Base-by-base conservation (phyloP, 1,284 basidiomycete genomes). In the Meira miltonrushii region DNA sequence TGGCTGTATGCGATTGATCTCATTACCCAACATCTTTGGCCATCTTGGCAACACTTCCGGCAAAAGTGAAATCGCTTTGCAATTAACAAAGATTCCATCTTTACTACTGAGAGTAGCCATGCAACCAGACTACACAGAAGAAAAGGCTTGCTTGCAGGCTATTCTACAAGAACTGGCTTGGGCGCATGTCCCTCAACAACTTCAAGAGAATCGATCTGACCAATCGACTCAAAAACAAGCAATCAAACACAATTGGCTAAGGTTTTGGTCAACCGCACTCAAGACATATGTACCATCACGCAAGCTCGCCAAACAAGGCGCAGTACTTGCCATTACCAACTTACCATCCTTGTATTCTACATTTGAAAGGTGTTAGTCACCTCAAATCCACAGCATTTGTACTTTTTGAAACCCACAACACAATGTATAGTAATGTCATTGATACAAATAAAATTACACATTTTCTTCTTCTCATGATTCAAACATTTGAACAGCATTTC, bases 101-200 rank as follows among this genome's bases (percentile, higher is more conserved):
- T 50, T 78, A 44, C 58, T 79, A 39, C 58, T 79, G 15, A 67
- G 69, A 28, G 61, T 79, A 25, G 76, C 71, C 28, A 62, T 67
- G 2, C 68, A 94, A 86, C 91, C 96, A 28, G 82, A 92, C 68
- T 98, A 94, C 94, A 82, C 82, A 8, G 82, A 85, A 1, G 95
- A 99, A 78, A 82, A 83, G 53, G 85, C 84, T 59, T 99, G 94
- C 76, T 97, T 98, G 73, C 83, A 85, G 17, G 84, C 85, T 0
- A 87, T 98, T 72, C 81, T 95, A 21, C 85, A 87, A 33, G 94
- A 98, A 79, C 81, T 99, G 1, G 92, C 71, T 0, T 62, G 44
- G 39, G 64, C 63, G 33, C 62, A 62, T 43, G 62, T 77, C 56
- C 60, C 51, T 51, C 82, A 39, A 28, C 38, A 57, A 3, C 25